These are phyloP conservation scores for Mortierella sp. DNA, from an alignment of 371 early-diverging fungal species.

Conservation along the genomic window DNA sequence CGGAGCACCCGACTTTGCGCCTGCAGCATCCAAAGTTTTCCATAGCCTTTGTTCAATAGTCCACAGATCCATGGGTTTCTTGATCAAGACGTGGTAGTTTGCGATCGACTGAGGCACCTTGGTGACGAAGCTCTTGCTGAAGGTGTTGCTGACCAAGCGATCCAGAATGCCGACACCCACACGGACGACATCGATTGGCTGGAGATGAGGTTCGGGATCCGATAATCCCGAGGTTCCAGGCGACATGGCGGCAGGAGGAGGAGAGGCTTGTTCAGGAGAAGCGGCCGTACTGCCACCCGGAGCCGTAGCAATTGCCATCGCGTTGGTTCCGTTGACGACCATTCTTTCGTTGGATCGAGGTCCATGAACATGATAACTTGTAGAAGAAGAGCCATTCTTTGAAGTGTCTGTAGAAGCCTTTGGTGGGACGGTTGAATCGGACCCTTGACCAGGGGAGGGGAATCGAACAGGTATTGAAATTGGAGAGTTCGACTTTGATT, in stretches of 20 bases:
- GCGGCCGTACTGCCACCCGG: constrained; percentile 13
- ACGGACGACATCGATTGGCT: constrained; percentile 43
- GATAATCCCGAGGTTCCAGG: neutral
- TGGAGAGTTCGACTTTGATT: constrained; percentile 43
- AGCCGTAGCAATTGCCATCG: constrained; percentile 1
- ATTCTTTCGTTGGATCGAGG: constrained; percentile 24
- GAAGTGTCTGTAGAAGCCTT: constrained; percentile 2
- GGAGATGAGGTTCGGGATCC: constrained; percentile 10
- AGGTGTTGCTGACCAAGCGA: constrained; percentile 31
- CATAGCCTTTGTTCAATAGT: constrained; percentile 74
- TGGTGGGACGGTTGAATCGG: neutral
- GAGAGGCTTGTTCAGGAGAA: neutral
- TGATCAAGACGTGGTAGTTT: constrained; percentile 71
- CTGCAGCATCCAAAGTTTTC: constrained; percentile 29
- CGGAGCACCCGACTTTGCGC: constrained; percentile 12
- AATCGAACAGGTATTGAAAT: constrained; percentile 24
- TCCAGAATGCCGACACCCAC: constrained; percentile 41
- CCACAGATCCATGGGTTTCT: constrained; percentile 81
- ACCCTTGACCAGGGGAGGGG: constrained; percentile 24
- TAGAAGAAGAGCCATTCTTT: neutral
- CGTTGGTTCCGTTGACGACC: neutral
- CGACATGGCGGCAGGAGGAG: neutral
- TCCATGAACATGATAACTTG: constrained; percentile 14
- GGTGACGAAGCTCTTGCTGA: constrained; percentile 51
- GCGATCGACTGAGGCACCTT: constrained; percentile 39